These are phyloP conservation scores for Cardamine chenopodiifolia DNA, from an alignment of 345 rosid genomes.

Conservation along the genomic window DNA sequence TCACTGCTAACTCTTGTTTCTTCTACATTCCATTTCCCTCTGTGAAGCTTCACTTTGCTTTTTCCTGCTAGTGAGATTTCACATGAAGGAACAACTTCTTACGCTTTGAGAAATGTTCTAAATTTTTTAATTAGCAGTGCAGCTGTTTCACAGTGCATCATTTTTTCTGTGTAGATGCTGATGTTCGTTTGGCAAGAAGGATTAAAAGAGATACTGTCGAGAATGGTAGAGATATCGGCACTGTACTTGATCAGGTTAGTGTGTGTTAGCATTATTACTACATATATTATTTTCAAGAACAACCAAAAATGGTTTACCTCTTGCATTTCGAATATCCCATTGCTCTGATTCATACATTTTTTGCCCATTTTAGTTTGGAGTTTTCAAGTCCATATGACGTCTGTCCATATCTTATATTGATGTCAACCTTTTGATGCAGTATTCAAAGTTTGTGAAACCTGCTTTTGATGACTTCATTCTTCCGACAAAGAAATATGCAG, in stretches of 20 bases:
- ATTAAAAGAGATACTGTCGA: slow-evolving; percentile 90
- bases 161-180: slow-evolving; percentile 91
- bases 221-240: slow-evolving; percentile 83
- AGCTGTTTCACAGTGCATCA: slow-evolving; percentile 16
- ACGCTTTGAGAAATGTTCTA: neutral
- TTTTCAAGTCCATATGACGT: neutral
- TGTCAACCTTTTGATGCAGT: slow-evolving; percentile 61
- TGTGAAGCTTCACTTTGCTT: neutral
- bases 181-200: slow-evolving; percentile 97
- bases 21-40: neutral
- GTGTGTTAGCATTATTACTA: slow-evolving; percentile 9
- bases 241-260: slow-evolving; percentile 93
- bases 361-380: neutral
- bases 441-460: slow-evolving; percentile 97
- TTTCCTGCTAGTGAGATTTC: neutral
- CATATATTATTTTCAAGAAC: slow-evolving; percentile 8
- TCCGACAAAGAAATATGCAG: slow-evolving; percentile 98
- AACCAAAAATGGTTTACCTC: neutral
- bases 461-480: slow-evolving; percentile 99
- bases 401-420: neutral
- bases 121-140: slow-evolving; percentile 8
- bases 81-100: slow-evolving; percentile 20
- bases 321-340: neutral
- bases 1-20: slow-evolving; percentile 27
- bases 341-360: slow-evolving; percentile 5